Evolutionary conservation across 768 basidiomycete species (phyloP).

Genomic region (Termitomyces sp.): DNA sequence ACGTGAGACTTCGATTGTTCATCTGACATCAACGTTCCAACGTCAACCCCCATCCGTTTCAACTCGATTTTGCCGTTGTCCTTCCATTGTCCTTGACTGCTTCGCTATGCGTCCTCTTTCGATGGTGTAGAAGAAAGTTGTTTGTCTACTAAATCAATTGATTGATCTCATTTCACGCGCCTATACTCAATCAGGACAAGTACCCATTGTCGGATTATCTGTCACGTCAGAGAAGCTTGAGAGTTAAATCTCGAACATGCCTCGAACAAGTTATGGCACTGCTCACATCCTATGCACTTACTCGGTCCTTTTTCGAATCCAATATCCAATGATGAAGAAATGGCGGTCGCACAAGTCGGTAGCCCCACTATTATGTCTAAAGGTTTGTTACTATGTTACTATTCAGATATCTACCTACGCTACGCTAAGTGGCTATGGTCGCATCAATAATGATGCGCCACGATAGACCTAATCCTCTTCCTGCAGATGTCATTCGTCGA

Average conservation of each 20-base stretch:
- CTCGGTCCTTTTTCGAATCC: not conserved
- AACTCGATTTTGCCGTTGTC: not conserved
- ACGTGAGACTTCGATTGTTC: conserved; percentile 13
- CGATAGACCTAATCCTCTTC: too few species aligned
- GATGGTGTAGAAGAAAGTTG: not conserved
- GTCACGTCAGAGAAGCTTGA: not conserved
- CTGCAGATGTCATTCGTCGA: too few species aligned
- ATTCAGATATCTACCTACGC: too few species aligned
- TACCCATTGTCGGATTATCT: not conserved
- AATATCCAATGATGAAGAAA: too few species aligned
- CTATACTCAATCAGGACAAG: conserved; percentile 1
- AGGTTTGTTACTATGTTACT: too few species aligned
- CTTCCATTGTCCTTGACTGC: not conserved
- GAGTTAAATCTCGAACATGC: not conserved
- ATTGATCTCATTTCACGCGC: not conserved
- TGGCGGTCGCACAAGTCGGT: too few species aligned
- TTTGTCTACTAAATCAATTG: not conserved
- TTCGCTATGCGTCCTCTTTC: not conserved
- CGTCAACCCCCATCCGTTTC: not conserved
- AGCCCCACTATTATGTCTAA: too few species aligned
- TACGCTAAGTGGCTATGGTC: too few species aligned
- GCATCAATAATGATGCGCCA: too few species aligned
- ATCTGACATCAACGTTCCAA: not conserved
- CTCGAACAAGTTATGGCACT: not conserved
- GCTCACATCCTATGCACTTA: not conserved